Conservation (phyloP, 2,329 filamentous ascomycete genomes). For the Neopestalotiopsis sp. region DNA sequence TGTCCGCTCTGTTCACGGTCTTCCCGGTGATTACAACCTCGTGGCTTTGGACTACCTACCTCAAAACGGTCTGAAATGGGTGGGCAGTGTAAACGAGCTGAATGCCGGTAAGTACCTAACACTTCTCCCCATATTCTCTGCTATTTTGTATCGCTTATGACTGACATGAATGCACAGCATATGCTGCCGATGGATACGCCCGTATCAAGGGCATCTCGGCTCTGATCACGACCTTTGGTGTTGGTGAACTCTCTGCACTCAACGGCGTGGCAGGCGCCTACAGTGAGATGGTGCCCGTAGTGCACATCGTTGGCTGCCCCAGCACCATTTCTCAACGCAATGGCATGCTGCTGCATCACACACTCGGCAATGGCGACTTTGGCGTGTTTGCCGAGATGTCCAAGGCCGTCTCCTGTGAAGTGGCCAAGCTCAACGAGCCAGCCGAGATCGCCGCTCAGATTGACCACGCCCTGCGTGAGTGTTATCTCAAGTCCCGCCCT, state of each 20-base stretch:
- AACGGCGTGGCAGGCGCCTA: slow-evolving; percentile 78
- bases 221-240: slow-evolving; percentile 77
- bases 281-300: slow-evolving; percentile 73
- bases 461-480: slow-evolving; percentile 77
- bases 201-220: slow-evolving; percentile 74
- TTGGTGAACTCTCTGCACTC: slow-evolving; percentile 75
- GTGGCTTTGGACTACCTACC: slow-evolving; percentile 70
- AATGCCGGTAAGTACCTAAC: slow-evolving; percentile 64
- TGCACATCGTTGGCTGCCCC: slow-evolving; percentile 62
- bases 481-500: slow-evolving; percentile 75
- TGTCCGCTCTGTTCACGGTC: slow-evolving; percentile 68
- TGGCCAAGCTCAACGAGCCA: slow-evolving; percentile 74
- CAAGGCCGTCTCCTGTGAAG: slow-evolving; percentile 71
- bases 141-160: not conserved
- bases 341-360: slow-evolving; percentile 67
- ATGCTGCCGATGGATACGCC: slow-evolving; percentile 82
- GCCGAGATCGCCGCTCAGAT: slow-evolving; percentile 75
- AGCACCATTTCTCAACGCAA: slow-evolving; percentile 51
- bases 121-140: not conserved
- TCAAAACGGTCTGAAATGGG: slow-evolving; percentile 65
- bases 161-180: slow-evolving; percentile 51
- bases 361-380: slow-evolving; percentile 79
- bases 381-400: slow-evolving; percentile 84
- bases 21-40: slow-evolving; percentile 79
- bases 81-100: slow-evolving; percentile 74